Percentiles rank a stretch among this genome's conserved stretches.
phyloP scores from a whole-genome alignment of 2,329 filamentous ascomycete species.

The Fragosphaeria purpurea region DNA sequence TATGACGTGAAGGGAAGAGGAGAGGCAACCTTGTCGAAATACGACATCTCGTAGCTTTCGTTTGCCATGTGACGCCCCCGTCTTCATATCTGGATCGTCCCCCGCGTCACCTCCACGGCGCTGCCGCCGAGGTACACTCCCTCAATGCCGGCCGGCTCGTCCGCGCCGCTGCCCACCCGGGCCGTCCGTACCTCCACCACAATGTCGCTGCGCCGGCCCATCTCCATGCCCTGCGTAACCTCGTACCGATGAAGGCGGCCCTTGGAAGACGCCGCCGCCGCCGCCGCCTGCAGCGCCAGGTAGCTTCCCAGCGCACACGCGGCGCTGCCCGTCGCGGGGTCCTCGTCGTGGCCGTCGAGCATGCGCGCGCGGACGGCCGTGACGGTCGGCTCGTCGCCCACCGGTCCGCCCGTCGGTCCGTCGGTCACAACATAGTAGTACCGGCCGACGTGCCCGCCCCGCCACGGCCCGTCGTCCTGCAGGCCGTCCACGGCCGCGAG shows the following conservation, averaged over 20 bases:
- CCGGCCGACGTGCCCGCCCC: constrained; percentile 38
- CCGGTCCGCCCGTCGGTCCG: constrained; percentile 3
- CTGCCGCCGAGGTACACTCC: constrained; percentile 20
- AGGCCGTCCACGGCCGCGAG: constrained; percentile 24
- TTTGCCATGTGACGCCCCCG: too few species aligned
- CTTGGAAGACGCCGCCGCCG: constrained; percentile 13
- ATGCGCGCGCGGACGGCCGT: constrained; percentile 47
- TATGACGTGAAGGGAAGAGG: too few species aligned
- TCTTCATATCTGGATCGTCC: constrained; percentile 9
- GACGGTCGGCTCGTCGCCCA: neutral
- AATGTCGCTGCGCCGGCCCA: constrained; percentile 49
- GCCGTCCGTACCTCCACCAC: constrained; percentile 29
- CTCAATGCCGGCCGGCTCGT: constrained; percentile 12
- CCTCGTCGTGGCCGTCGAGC: constrained; percentile 43
- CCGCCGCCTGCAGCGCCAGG: constrained; percentile 34
- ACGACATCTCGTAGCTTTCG: too few species aligned
- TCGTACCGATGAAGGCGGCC: constrained; percentile 26
- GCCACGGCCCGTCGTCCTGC: constrained; percentile 44
- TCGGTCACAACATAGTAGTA: constrained; percentile 47
- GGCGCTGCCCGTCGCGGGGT: constrained; percentile 54
- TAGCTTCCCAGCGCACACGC: constrained; percentile 47
- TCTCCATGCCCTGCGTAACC: constrained; percentile 58
- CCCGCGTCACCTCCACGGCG: constrained; percentile 21
- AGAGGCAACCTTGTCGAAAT: too few species aligned
- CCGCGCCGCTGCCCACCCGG: neutral